Evolutionary conservation across 768 basidiomycete genomes (phyloP), one percentile per base, ranked within the genome.

Genomic region (Kwoniella heveanensis): DNA sequence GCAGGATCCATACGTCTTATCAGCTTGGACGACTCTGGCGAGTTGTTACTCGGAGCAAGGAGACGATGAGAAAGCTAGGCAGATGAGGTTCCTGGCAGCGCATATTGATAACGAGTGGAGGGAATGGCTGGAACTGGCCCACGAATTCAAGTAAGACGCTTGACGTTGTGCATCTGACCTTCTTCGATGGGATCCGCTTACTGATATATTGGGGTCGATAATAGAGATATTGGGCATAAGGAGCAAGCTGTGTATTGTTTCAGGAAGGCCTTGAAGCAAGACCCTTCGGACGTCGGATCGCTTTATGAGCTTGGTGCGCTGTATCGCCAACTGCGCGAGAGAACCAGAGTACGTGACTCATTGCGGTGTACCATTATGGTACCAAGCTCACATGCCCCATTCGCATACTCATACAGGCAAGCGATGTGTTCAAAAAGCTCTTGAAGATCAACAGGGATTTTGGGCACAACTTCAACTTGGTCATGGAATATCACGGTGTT

Each of bases 181-280:
- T 7, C 50, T n/a, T n/a, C n/a, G 29, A 29, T 2, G 37, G 13
- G 6, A 24, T 60, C 12, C 27, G 30, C 8, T n/a, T 24, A 21
- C 24, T 36, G 47, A 49, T 10, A 22, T 53, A 52, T 32, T 5
- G 7, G 32, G 7, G 5, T 5, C 13, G 7, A 25, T 24, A 30
- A 21, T 49, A 76, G 73, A 49, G 54, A 62, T 13, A 48, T 25
- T 5, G 64, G 65, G 1, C 56, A 69, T 54, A 25, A 50, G 8
- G 60, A 65, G 9, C 92, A 97, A 79, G 91, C 92, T 1, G 77
- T 96, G 36, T 97, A 97, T 74, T 98, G 95, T 75, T 91, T 90
- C 75, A 84, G 88, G 0, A 94, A 96, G 74, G 86, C 90, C 0
- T 85, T 88, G 70, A 86, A 84, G 61, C 82, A 90, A 24, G 88